A percentile compares a stretch with the other conserved stretches of the same genome.
Evolutionary conservation across 805 yeast species (phyloP).

Genomic region (Suhomyces sp.): DNA sequence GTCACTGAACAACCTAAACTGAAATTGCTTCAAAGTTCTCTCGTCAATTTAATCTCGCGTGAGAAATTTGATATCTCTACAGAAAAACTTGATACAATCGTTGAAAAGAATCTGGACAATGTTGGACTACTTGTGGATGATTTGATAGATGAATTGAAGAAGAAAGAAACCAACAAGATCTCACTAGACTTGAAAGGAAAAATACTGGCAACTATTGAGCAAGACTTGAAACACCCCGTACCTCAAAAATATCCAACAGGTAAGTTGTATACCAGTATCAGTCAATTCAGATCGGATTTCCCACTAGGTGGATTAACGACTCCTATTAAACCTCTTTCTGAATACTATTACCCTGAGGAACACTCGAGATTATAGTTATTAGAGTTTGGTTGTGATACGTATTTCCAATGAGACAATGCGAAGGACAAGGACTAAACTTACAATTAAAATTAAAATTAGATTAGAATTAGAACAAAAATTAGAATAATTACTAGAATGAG

Average conservation of each 20-base stretch:
- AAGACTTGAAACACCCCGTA: conserved; percentile 23
- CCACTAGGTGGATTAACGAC: conserved; percentile 60
- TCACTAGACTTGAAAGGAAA: conserved; percentile 5
- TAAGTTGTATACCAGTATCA: conserved; percentile 41
- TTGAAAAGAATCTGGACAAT: conserved; percentile 13
- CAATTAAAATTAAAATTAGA: no score
- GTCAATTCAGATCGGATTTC: conserved; percentile 55
- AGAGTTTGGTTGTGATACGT: no score
- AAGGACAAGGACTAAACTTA: no score
- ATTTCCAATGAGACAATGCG: no score
- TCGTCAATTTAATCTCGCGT: conserved; percentile 26
- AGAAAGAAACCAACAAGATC: conserved; percentile 23
- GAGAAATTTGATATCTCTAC: conserved; percentile 21
- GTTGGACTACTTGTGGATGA: conserved; percentile 5
- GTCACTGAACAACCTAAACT: conserved; percentile 17
- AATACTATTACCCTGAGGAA: conserved; percentile 24
- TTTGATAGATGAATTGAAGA: conserved; percentile 21
- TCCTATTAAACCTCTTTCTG: conserved; percentile 40
- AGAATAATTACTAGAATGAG: no score
- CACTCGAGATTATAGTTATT: conserved; percentile 12
- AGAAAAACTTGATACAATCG: conserved; percentile 23
- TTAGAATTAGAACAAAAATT: no score
- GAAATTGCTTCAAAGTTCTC: conserved; percentile 25
- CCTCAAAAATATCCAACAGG: conserved; percentile 52
- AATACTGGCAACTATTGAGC: conserved; percentile 16